Percentiles rank a stretch among this genome's conserved stretches.
phyloP scores from a whole-genome alignment of 352 stramenopile genomes.

The Phytophthora citricola region DNA sequence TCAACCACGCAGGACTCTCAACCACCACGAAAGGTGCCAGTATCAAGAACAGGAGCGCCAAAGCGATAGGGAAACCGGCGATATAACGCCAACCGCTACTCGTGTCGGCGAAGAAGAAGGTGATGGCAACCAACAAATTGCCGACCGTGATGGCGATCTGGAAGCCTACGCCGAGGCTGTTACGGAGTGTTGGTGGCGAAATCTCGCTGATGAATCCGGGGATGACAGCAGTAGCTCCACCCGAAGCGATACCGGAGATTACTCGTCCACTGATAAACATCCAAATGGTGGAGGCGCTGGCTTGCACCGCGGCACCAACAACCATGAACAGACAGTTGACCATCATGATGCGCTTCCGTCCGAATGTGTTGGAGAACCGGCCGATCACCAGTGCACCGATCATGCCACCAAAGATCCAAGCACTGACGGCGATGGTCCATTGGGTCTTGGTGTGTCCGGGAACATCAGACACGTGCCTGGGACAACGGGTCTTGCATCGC shows the following conservation, averaged over 20 bases:
- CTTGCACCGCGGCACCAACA: conserved; percentile 40
- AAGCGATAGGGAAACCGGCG: conserved; percentile 37
- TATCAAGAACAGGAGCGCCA: conserved; percentile 33
- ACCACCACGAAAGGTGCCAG: conserved; percentile 28
- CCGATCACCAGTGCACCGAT: conserved; percentile 41
- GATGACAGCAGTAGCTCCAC: conserved; percentile 33
- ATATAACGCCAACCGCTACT: conserved; percentile 39
- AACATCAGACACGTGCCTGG: conserved; percentile 65
- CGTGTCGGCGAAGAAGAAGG: conserved; percentile 39
- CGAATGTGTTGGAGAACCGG: conserved; percentile 31
- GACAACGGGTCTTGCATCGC: conserved; percentile 39
- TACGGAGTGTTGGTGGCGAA: conserved; percentile 37
- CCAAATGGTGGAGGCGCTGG: conserved; percentile 32
- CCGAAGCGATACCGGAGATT: conserved; percentile 48
- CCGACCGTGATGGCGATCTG: conserved; percentile 38
- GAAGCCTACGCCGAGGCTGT: conserved; percentile 36
- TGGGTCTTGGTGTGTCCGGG: conserved; percentile 47
- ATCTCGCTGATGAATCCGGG: conserved; percentile 42
- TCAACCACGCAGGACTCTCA: conserved; percentile 32
- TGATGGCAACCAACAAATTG: conserved; percentile 31
- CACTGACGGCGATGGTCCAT: conserved; percentile 56
- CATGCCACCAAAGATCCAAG: conserved; percentile 44
- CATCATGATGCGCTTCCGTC: conserved; percentile 27
- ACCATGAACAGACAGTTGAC: conserved; percentile 49
- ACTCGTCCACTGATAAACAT: conserved; percentile 44